Evolutionary conservation across 2,329 filamentous ascomycete species (phyloP), one percentile per base, ranked within the genome.

Genomic region (Metarhizium anisopliae): DNA sequence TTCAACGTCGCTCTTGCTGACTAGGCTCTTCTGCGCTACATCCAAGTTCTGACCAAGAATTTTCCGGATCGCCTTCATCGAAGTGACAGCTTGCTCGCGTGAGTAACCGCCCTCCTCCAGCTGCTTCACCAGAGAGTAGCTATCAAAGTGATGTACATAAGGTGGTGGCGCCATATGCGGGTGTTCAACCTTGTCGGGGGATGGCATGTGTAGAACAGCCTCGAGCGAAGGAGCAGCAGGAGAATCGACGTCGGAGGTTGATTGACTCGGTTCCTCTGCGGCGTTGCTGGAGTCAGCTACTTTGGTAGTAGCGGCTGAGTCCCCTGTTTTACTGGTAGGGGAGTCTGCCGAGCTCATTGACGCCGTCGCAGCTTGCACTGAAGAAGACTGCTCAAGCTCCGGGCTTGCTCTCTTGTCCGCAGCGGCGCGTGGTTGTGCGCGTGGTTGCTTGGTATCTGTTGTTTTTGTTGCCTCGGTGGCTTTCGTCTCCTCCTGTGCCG

Each of bases 141-240:
- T 96, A 72, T 99, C 93, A 71, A 99, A 99, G 73, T 97, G 91
- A 73, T 99, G 94, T 38, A 96, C 85, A 67, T 96, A 95, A 1
- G 86, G 88, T 7, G 89, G 83, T 0, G 89, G 81, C 51, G 83
- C 78, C 67, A 88, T 81, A 67, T 91, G 85, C 4, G 86, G 86
- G 25, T 82, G 80, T 61, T 80, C 79, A 13, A 62, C 62, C n/a
- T 64, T 64, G 50, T 75, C 68, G 7, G 76, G 73, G 4, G 74
- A 70, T 14, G 70, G 63, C 72, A 79, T 76, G 54, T 74, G 72
- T 36, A 76, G 62, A 5, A 83, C 76, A 2, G 76, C 77, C 56
- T 82, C 78, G 57, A 81, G 74, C 6, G 56, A 42, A 11, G 56
- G 56, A 4, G 40, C 74, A 52, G 70, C 69, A 52, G 73, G 67